Conservation (phyloP, 306 rosid genomes). For the Acacia crassicarpa region DNA sequence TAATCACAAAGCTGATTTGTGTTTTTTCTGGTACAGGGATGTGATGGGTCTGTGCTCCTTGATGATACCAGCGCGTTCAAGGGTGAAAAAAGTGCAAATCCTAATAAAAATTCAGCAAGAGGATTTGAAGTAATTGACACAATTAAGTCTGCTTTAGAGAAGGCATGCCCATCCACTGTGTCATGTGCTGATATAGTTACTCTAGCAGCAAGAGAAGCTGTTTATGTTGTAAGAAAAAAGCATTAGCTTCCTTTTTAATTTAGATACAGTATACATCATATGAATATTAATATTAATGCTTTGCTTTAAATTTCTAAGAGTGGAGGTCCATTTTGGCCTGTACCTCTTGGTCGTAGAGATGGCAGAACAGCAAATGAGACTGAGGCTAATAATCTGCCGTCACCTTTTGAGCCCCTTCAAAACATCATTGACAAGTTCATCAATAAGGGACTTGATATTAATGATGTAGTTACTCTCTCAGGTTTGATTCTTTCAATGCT, state of each 20-base stretch:
- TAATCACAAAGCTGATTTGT: neutral
- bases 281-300: neutral
- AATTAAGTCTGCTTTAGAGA: slow-evolving; percentile 70
- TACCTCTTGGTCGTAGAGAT: slow-evolving; percentile 81
- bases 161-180: slow-evolving; percentile 77
- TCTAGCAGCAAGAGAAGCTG: slow-evolving; percentile 82
- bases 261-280: neutral
- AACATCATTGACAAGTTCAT: slow-evolving; percentile 67
- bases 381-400: slow-evolving; percentile 68
- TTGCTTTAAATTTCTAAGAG: slow-evolving; percentile 36
- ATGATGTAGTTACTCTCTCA: slow-evolving; percentile 81
- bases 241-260: neutral
- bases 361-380: slow-evolving; percentile 63
- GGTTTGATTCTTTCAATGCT: slow-evolving; percentile 43
- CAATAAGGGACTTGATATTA: slow-evolving; percentile 63
- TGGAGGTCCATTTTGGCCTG: slow-evolving; percentile 72
- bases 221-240: slow-evolving; percentile 59
- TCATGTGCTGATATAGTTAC: slow-evolving; percentile 85
- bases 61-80: slow-evolving; percentile 69
- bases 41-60: slow-evolving; percentile 79
- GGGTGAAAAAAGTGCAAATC: slow-evolving; percentile 78
- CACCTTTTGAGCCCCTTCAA: slow-evolving; percentile 74
- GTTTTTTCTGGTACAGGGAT: slow-evolving; percentile 51
- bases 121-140: slow-evolving; percentile 83
- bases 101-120: slow-evolving; percentile 67